These are phyloP conservation scores for Claviceps pazoutovae DNA, from an alignment of 2,329 filamentous ascomycete species.

Conservation along the genomic window DNA sequence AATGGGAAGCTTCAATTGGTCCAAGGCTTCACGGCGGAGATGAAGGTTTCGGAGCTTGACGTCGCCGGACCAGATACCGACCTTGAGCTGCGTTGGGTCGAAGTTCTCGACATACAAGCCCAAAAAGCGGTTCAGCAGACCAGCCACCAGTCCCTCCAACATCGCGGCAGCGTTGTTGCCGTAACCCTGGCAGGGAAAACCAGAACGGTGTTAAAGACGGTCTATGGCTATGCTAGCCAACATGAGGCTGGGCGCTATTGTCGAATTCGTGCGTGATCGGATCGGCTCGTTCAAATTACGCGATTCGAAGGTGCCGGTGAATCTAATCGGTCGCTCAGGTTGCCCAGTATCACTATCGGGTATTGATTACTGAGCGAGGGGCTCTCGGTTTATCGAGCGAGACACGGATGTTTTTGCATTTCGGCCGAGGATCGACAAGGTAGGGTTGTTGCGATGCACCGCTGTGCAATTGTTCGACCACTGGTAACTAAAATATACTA, in stretches of 20 bases:
- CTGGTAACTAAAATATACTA: neutral
- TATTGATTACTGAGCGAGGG: neutral
- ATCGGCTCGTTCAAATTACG: neutral
- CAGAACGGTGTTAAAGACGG: constrained; percentile 6
- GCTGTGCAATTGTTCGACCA: neutral
- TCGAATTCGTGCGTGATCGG: neutral
- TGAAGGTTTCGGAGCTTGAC: constrained; percentile 90
- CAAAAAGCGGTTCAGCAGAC: constrained; percentile 95
- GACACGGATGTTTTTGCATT: neutral
- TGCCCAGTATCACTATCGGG: neutral
- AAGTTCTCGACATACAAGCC: constrained; percentile 99
- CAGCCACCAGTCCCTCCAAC: constrained; percentile 94
- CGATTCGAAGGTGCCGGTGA: neutral
- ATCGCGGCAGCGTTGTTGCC: constrained; percentile 52
- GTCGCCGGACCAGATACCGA: constrained; percentile 97
- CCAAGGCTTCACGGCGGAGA: constrained; percentile 83
- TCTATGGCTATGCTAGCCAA: constrained; percentile 6
- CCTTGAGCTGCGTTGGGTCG: constrained; percentile 92
- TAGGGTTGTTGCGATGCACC: neutral
- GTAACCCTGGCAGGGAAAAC: constrained; percentile 55
- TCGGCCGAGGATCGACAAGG: neutral
- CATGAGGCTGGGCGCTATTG: constrained; percentile 8
- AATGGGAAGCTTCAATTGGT: constrained; percentile 90
- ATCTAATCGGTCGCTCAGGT: neutral
- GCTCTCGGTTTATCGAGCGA: neutral